Percentiles rank a stretch among this genome's conserved stretches.
Evolutionary conservation across 164 flowering plant species (phyloP).

Genomic region (Chimonanthus praecox): DNA sequence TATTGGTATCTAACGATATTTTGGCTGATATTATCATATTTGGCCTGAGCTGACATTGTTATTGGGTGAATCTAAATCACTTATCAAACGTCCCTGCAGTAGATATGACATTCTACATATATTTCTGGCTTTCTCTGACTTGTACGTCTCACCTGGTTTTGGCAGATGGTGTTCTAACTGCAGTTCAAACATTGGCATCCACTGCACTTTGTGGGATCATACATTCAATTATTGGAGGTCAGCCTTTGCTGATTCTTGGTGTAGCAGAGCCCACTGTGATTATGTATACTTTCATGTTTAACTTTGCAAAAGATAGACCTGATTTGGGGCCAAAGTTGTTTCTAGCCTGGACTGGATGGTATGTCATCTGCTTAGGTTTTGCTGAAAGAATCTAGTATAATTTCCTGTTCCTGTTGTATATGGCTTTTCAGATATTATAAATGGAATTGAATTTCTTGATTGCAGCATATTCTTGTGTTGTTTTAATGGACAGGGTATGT

Average conservation of each 20-base stretch:
- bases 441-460: background rate
- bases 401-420: background rate
- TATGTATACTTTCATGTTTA: constrained; percentile 97
- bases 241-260: constrained; percentile 89
- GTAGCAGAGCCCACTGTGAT: constrained; percentile 99
- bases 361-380: constrained; percentile 12
- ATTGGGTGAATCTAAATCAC: background rate
- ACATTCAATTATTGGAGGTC: constrained; percentile 94
- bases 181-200: constrained; percentile 94
- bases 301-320: constrained; percentile 74
- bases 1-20: background rate
- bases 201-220: constrained; percentile 91
- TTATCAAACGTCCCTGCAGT: background rate
- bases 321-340: constrained; percentile 82
- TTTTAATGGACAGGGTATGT: constrained; percentile 59
- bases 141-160: constrained; percentile 2
- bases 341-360: constrained; percentile 92
- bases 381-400: background rate
- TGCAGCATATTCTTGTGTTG: background rate
- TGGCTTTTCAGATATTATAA: background rate
- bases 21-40: background rate
- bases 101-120: background rate
- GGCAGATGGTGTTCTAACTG: constrained; percentile 89
- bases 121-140: constrained; percentile 42
- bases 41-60: background rate